Base-by-base conservation (phyloP, 2,329 filamentous ascomycete species). In the Lachnellula willkommii region DNA sequence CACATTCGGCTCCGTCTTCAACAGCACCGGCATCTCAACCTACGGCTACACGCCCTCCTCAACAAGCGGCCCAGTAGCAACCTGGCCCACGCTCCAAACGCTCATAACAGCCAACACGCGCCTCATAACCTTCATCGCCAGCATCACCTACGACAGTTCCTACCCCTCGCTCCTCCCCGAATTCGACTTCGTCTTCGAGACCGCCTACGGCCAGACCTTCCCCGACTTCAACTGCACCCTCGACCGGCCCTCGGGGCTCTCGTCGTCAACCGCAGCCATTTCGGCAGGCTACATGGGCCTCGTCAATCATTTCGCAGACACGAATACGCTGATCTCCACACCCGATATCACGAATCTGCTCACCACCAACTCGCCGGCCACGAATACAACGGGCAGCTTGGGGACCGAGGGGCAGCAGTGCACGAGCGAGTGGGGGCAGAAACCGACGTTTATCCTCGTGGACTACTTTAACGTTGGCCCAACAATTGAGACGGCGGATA, bases 291-390 rank as follows among this genome's bases (percentile, higher is more conserved):
- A 83, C 64, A 78, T 94, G 69, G 83, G 88, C 26, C 75, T 94
- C 9, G 79, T 89, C 75, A 94, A 94, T 76, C 89, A 94, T 74
- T 93, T 94, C 75, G 79, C 87, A 52, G 85, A 92, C 74, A 73
- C 77, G 55, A 72, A 68, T 5, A 68, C 83, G 22, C 69, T 78
- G 4, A 80, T 89, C 64, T 72, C 81, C 60, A 74, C 83, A 42
- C 87, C 87, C 2, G 80, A 87, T 62, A 74, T 79, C n/a, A 76
- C 73, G 60, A 75, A 80, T 63, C 79, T 88, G 60, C 72, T 73
- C 8, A 80, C 76, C 9, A 90, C 88, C 42, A 93, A 93, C 70
- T 83, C 79, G 37, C 75, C 84, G 8, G 76, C 72, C 11, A 83
- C 80, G 3, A 74, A 73, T 2, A 67, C 70, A 2, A 70, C 69